phyloP scores from a whole-genome alignment of 495 filamentous ascomycete species.

The Xylaria intraflava region DNA sequence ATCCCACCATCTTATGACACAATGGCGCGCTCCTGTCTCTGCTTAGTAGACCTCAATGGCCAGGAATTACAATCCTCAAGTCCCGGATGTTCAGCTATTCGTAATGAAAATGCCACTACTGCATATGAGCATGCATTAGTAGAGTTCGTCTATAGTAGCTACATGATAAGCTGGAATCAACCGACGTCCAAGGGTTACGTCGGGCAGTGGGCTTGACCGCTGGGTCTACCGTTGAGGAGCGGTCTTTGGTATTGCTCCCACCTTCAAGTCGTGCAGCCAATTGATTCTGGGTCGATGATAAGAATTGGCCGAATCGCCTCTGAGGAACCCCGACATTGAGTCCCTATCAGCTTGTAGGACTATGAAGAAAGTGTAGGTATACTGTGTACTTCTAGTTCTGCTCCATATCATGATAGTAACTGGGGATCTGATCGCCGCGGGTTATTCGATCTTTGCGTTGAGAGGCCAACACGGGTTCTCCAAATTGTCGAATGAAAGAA shows the following conservation, averaged over 20 bases:
- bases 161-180: background rate
- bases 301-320: background rate
- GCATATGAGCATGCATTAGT: background rate
- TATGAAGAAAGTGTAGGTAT: background rate
- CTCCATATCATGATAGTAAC: background rate
- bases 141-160: background rate
- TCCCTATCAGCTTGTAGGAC: background rate
- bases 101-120: slow-evolving; percentile 2
- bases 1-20: slow-evolving; percentile 11
- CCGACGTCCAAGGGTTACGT: background rate
- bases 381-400: background rate
- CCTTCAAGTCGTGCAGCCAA: background rate
- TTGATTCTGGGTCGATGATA: background rate
- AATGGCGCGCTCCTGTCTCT: background rate
- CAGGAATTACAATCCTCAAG: too few species aligned
- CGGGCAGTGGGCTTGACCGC: background rate
- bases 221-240: background rate
- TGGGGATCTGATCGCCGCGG: slow-evolving; percentile 1
- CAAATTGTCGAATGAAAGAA: slow-evolving; percentile 5
- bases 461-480: background rate
- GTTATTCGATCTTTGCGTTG: background rate
- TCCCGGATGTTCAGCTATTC: background rate
- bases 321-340: background rate
- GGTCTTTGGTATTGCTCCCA: background rate
- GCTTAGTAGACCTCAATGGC: background rate